Percentiles rank a stretch among this genome's conserved stretches.
phyloP scores from a whole-genome alignment of 2,329 filamentous ascomycete genomes.

The Graphilbum ipis-grandicollis region DNA sequence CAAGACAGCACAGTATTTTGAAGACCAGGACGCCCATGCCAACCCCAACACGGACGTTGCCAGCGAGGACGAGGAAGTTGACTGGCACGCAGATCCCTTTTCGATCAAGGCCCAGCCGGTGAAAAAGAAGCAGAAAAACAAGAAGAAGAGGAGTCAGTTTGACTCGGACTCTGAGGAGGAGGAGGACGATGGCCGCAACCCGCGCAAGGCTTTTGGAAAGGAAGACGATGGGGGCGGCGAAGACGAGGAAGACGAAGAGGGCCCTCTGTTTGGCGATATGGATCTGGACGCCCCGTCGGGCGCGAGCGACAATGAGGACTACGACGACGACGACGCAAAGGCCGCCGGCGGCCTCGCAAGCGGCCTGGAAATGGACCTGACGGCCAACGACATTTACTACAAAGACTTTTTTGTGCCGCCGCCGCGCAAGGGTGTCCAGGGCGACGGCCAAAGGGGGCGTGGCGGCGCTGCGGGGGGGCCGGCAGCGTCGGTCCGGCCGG shows the following conservation, averaged over 20 bases:
- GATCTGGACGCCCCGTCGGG: conserved; percentile 59
- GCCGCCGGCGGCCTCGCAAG: conserved; percentile 31
- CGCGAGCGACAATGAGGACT: conserved; percentile 46
- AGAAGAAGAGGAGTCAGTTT: conserved; percentile 9
- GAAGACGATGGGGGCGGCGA: conserved; percentile 14
- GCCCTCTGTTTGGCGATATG: conserved; percentile 70
- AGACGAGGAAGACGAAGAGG: conserved; percentile 39
- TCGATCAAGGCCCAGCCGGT: conserved; percentile 14
- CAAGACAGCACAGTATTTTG: conserved; percentile 75
- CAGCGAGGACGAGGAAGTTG: conserved; percentile 60
- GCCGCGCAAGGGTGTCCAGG: conserved; percentile 48
- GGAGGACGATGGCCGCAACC: conserved; percentile 14
- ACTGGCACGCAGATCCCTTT: conserved; percentile 72
- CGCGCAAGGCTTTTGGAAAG: conserved; percentile 11
- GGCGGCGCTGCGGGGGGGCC: conserved; percentile 36
- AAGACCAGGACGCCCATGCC: conserved; percentile 65
- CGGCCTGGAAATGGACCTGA: conserved; percentile 23
- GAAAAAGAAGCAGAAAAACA: conserved; percentile 14
- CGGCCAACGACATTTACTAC: conserved; percentile 82
- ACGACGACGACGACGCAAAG: conserved; percentile 33
- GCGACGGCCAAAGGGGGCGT: conserved; percentile 20
- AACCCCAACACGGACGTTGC: conserved; percentile 57
- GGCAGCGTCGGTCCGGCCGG: conserved; percentile 22
- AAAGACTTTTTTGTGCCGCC: conserved; percentile 88
- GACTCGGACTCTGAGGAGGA: conserved; percentile 5